These are phyloP conservation scores for Acanthamoeba lenticulata DNA, from an alignment of 208 protist genomes.

Conservation along the genomic window DNA sequence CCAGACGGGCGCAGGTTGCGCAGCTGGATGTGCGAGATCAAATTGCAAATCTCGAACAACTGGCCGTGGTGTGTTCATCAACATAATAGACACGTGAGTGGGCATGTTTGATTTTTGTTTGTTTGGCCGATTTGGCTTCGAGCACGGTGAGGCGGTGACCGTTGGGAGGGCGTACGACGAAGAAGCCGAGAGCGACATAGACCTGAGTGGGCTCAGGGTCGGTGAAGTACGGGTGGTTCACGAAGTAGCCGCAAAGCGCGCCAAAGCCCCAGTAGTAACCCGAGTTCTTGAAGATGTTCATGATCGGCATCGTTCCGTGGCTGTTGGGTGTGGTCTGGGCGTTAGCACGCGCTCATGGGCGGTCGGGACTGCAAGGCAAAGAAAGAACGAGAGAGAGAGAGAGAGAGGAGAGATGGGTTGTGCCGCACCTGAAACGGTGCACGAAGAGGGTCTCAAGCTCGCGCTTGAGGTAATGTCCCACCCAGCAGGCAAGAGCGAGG, in stretches of 20 bases:
- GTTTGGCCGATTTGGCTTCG: too few relatives aligned
- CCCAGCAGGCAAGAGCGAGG: slow-evolving; percentile 83
- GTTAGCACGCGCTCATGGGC: too few relatives aligned
- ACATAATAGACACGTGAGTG: too few relatives aligned
- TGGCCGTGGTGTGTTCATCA: slow-evolving; percentile 81
- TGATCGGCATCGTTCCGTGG: slow-evolving; percentile 93
- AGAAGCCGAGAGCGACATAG: slow-evolving; percentile 66
- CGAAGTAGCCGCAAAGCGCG: slow-evolving; percentile 91
- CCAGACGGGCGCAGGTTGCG: slow-evolving; percentile 88
- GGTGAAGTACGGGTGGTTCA: slow-evolving; percentile 92
- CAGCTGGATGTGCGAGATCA: slow-evolving; percentile 92
- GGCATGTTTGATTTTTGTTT: too few relatives aligned
- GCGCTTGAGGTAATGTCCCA: slow-evolving; percentile 94
- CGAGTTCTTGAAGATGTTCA: slow-evolving; percentile 96
- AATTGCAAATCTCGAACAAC: slow-evolving; percentile 92
- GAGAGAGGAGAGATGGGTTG: not conserved
- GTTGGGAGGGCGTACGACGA: slow-evolving; percentile 6
- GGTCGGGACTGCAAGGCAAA: not conserved
- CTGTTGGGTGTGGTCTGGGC: too few relatives aligned
- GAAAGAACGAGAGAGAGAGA: not conserved
- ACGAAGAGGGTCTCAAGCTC: slow-evolving; percentile 95
- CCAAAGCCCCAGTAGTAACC: slow-evolving; percentile 96
- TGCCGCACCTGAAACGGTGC: slow-evolving; percentile 92
- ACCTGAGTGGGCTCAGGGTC: slow-evolving; percentile 77
- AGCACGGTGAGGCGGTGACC: not conserved